Conservation (phyloP, 2,329 filamentous ascomycete genomes). For the Kalaharituber pfeilii region DNA sequence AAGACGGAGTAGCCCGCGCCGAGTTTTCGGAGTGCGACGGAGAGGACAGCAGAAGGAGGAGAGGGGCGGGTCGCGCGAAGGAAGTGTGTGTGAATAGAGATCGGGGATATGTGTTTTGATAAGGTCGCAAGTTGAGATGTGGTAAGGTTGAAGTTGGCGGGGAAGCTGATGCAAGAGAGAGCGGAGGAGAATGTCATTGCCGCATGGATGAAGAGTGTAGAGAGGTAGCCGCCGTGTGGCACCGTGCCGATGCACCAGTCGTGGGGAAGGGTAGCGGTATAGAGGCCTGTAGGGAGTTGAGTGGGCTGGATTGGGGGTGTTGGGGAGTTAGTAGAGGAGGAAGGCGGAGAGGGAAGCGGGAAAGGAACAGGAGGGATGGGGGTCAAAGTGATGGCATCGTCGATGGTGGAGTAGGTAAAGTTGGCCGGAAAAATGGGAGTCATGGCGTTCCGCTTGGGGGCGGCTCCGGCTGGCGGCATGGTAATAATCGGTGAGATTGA, state of each 20-base stretch:
- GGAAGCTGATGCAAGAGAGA: conserved; percentile 25
- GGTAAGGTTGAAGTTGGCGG: conserved; percentile 29
- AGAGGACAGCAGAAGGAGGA: conserved; percentile 28
- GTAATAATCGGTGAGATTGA: too few relatives aligned
- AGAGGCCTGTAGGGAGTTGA: not conserved
- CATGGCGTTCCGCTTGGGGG: too few relatives aligned
- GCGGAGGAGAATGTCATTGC: conserved; percentile 26
- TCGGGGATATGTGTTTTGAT: conserved; percentile 2
- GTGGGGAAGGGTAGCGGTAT: not conserved
- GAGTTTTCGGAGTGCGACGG: conserved; percentile 30
- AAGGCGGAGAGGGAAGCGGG: not conserved
- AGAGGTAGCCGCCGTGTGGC: conserved; percentile 34
- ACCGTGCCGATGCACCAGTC: conserved; percentile 20
- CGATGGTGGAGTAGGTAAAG: not conserved
- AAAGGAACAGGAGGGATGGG: not conserved
- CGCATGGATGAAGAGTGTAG: conserved; percentile 29
- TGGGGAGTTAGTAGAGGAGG: not conserved
- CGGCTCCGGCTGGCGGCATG: too few relatives aligned
- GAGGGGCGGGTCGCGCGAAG: conserved; percentile 29
- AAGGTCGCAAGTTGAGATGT: not conserved
- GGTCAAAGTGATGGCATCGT: not conserved
- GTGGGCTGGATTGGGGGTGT: not conserved
- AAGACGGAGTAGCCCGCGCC: conserved; percentile 31
- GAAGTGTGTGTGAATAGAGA: conserved; percentile 21
- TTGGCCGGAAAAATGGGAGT: not conserved